Evolutionary conservation across 257 asterid species (phyloP), one percentile per base, ranked within the genome.

Genomic region (Cinchona pubescens): DNA sequence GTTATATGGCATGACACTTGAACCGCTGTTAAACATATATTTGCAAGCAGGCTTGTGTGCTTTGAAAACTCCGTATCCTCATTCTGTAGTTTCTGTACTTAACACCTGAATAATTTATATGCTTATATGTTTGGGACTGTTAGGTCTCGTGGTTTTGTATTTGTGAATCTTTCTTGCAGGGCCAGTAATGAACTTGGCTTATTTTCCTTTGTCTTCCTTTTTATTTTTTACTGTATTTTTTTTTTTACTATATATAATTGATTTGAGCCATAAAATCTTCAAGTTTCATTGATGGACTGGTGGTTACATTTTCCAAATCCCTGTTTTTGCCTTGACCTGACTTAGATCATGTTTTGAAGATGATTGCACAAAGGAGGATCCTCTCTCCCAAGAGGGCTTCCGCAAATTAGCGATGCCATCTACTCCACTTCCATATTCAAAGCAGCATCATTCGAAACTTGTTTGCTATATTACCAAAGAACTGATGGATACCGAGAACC

Each of bases 61-160:
- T 23, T 71, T 96, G 81, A 96, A 96, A 90, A 96, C 99, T 68
- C 98, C 99, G 97, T 96, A 96, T 96, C 99, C 98, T n/a, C 59
- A 25, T 59, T 30, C 3, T 59, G 32, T 46, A 42, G 32, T 16
- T 3, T 35, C 43, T 51, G 19, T 70, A 21, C 0, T 51, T 25
- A 37, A 40, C 40, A 59, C 48, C 27, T 12, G 19, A 21, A 62
- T 16, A 62, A 5, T 4, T 61, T 5, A 30, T 30, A 32, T 61
- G 12, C 40, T 32, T 32, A 16, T 32, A 34, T 29, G 40, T n/a
- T 61, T 61, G 40, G 23, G 40, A 59, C 19, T 59, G 35, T 59
- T 29, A 59, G 34, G 27, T 25, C 19, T 56, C 9, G 11, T 27
- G 37, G 34, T 62, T 29, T 19, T 53, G 1, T 55, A 2, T 11